A percentile compares a stretch with the other conserved stretches of the same genome.
Evolutionary conservation across 1,139 yeast species (phyloP).

Genomic region (Hyphopichia wangnamkhiaoensis): DNA sequence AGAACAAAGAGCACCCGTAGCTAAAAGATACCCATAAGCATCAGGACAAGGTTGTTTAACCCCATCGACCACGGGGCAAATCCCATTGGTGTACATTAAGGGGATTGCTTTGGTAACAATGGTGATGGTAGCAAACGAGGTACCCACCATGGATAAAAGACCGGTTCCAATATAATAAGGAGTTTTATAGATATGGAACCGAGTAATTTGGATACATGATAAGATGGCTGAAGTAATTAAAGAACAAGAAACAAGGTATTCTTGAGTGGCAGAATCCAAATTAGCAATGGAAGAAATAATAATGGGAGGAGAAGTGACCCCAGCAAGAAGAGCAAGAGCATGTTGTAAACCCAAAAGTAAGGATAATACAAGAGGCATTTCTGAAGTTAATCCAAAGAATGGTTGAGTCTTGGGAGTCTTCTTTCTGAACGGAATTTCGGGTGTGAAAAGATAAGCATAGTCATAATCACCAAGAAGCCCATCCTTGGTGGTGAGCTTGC

Average conservation of each 20-base stretch:
- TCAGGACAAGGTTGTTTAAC: constrained; percentile 78
- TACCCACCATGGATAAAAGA: constrained; percentile 82
- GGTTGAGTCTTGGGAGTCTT: constrained; percentile 61
- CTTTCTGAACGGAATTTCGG: constrained; percentile 67
- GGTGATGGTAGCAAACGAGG: constrained; percentile 84
- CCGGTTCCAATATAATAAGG: constrained; percentile 85
- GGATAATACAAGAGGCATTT: constrained; percentile 78
- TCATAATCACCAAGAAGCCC: constrained; percentile 85
- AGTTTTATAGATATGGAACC: constrained; percentile 73
- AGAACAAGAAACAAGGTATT: constrained; percentile 77
- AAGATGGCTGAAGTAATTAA: constrained; percentile 75
- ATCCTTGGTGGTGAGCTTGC: constrained; percentile 65
- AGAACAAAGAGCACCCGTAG: constrained; percentile 76
- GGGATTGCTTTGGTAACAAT: constrained; percentile 77
- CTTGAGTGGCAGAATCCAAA: constrained; percentile 48
- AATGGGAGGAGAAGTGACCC: constrained; percentile 84
- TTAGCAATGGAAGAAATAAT: constrained; percentile 65
- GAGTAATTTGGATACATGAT: constrained; percentile 74
- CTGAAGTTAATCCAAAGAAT: constrained; percentile 75
- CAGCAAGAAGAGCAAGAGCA: constrained; percentile 86
- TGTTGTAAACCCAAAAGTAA: constrained; percentile 82
- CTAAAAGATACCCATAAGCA: constrained; percentile 85
- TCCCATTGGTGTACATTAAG: constrained; percentile 73
- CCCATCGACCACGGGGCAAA: constrained; percentile 67
- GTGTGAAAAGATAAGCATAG: constrained; percentile 73